Base-by-base conservation (phyloP, 164 flowering plant species). In the Protea cynaroides region DNA sequence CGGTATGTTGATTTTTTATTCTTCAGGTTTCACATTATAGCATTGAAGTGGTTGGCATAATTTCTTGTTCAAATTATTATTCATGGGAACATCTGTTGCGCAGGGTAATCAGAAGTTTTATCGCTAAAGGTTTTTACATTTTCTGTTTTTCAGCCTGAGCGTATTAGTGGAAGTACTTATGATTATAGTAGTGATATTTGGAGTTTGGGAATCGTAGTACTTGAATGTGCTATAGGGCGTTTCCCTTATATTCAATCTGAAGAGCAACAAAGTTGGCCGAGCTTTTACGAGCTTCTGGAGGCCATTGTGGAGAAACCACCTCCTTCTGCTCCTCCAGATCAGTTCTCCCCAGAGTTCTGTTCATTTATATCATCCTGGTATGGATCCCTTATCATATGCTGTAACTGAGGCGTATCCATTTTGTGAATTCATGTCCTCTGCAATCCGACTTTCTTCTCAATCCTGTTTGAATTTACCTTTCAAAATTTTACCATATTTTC, bases 291-390 rank as follows among this genome's bases (percentile, higher is more conserved):
- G 79, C 90, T 95, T 69, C 64, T 95, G 69, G 87, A 82, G 47
- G 84, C 97, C 46, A 95, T 95, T 70, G 97, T 95, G 22, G 80
- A 71, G 23, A 79, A 81, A 52, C 88, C 97, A 58, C 94, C 96
- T 56, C 97, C 97, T 72, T 71, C 86, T 74, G 96, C 97, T 56
- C 97, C 96, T 24, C 65, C 91, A 66, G 94, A 92, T 77, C 99
- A 92, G 74, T 95, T 95, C 78, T 95, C 99, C 25, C 99, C 97
- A 2, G 99, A 95, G 72, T 95, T 94, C 66, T 94, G 97, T 73
- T 87, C 95, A 46, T 94, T 94, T 74, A 75, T 94, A 49, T 83
- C 97, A 12, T 72, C 91, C 63, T 94, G 98, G 98, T 93, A 86
- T 25, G 76, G 58, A 38, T 4, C 24, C n/a, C 0, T 62, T 17